A percentile compares a stretch with the other conserved stretches of the same genome.
phyloP scores from a whole-genome alignment of 352 stramenopile species.

The Plasmopara halstedii region DNA sequence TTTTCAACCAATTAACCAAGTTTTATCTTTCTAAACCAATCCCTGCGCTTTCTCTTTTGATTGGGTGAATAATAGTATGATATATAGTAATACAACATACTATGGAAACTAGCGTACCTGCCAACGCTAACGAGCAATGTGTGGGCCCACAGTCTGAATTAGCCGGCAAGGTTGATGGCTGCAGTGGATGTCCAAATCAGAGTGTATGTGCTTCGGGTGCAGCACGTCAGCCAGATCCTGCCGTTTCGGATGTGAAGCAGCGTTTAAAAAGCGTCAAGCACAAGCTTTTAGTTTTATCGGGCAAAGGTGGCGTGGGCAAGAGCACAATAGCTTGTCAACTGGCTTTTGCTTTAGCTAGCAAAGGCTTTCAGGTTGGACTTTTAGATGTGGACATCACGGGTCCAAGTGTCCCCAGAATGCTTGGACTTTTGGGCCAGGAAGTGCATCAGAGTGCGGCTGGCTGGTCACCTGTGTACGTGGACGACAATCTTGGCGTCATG shows the following conservation, averaged over 20 bases:
- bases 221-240: constrained; percentile 77
- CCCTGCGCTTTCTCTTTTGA: neutral
- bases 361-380: constrained; percentile 95
- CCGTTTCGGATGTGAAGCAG: constrained; percentile 84
- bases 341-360: constrained; percentile 91
- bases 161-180: constrained; percentile 92
- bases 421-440: constrained; percentile 86
- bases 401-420: constrained; percentile 97
- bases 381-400: constrained; percentile 99
- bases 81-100: neutral
- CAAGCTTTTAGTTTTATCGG: constrained; percentile 98
- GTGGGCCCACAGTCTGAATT: constrained; percentile 91
- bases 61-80: neutral
- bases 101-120: constrained; percentile 38
- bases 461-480: constrained; percentile 99
- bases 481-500: constrained; percentile 98
- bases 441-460: constrained; percentile 97
- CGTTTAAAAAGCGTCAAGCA: constrained; percentile 87
- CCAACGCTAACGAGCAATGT: constrained; percentile 85
- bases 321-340: constrained; percentile 98
- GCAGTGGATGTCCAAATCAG: constrained; percentile 98
- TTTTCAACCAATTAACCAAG: constrained; percentile 2
- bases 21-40: neutral
- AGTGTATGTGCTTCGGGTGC: constrained; percentile 91
- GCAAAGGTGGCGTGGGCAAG: constrained; percentile 99